phyloP scores from a whole-genome alignment of 139 green algal species.

The Chlorella sp. region DNA sequence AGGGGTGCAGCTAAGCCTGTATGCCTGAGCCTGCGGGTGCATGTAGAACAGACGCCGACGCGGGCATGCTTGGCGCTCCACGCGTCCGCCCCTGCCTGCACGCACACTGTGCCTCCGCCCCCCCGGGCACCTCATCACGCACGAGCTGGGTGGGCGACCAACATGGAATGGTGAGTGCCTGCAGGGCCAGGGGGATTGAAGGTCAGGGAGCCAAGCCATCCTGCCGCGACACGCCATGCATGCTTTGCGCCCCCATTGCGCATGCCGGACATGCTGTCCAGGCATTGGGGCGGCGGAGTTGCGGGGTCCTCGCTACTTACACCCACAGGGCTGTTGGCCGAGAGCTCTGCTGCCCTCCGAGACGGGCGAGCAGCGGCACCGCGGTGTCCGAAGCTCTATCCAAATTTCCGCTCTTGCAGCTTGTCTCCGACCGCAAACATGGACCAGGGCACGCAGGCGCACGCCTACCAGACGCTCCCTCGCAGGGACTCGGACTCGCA shows the following conservation, averaged over 20 bases:
- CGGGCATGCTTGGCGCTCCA: too few species aligned
- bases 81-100: neutral
- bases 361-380: neutral
- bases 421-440: neutral
- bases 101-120: too few species aligned
- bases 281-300: neutral
- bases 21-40: too few species aligned
- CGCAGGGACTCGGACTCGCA: neutral
- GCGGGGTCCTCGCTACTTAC: neutral
- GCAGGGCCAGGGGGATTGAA: neutral
- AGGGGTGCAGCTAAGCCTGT: neutral
- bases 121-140: neutral
- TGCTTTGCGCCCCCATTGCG: neutral
- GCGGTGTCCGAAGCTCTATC: neutral
- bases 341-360: too few species aligned
- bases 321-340: neutral
- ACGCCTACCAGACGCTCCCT: neutral
- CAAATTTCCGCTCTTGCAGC: neutral
- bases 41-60: neutral
- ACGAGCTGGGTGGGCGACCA: neutral
- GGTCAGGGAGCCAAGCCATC: too few species aligned
- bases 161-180: neutral
- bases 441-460: neutral
- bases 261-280: neutral
- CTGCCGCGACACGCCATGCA: neutral